Evolutionary conservation across 2,329 filamentous ascomycete species (phyloP).

Genomic region (Neonectria sp.): DNA sequence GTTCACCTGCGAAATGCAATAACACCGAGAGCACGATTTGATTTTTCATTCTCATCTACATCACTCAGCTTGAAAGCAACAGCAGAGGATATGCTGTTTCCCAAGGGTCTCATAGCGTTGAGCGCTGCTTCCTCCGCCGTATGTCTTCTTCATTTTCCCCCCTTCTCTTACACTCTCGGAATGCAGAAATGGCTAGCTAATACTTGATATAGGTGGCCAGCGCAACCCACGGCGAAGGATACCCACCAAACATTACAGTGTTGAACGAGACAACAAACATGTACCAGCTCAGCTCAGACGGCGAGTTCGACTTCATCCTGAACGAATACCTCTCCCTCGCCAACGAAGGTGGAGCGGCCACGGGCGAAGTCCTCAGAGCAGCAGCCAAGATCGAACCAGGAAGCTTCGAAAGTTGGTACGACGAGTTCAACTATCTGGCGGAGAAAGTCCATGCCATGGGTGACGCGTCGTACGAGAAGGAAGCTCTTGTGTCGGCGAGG

Average conservation of each 20-base stretch:
- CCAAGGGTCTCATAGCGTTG: background rate
- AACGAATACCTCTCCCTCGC: constrained; percentile 33
- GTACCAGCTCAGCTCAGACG: constrained; percentile 31
- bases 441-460: constrained; percentile 18
- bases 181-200: too few species aligned
- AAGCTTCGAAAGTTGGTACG: constrained; percentile 26
- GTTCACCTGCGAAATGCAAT: background rate
- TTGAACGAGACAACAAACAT: constrained; percentile 31
- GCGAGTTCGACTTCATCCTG: constrained; percentile 37
- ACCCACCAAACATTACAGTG: constrained; percentile 19
- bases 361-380: constrained; percentile 30
- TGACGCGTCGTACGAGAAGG: constrained; percentile 3
- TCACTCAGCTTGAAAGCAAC: background rate
- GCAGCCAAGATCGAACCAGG: constrained; percentile 26
- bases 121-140: background rate
- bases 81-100: background rate
- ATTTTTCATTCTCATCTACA: background rate
- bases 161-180: background rate
- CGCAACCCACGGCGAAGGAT: background rate
- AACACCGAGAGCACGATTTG: background rate
- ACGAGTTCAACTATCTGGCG: constrained; percentile 23
- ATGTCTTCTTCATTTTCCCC: background rate
- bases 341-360: constrained; percentile 32
- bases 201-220: background rate
- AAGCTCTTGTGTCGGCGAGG: constrained; percentile 39